Base-by-base conservation (phyloP, 2,329 filamentous ascomycete genomes). In the Immersiporthe knoxdaviesiana region DNA sequence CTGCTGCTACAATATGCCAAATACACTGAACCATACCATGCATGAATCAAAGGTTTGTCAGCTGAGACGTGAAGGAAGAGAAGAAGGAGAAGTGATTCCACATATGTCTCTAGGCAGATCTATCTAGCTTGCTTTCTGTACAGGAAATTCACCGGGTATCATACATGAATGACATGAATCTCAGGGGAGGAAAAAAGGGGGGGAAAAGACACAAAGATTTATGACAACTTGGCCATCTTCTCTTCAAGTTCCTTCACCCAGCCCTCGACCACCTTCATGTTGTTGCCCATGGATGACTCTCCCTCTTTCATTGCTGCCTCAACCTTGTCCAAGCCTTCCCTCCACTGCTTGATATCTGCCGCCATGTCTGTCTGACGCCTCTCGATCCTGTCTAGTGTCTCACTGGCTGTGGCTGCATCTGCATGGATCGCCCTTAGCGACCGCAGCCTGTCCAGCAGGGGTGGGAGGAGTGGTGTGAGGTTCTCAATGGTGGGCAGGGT, bases 231-330 rank as follows among this genome's bases (percentile, higher is more conserved):
- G 70, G 85, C 85, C 78, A 97, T 85, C 79, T 92, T 91, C 52
- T 84, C 87, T 81, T 98, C 95, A 67, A 99, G 81, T 68, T 91
- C 92, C 79, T 92, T 92, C 5, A 98, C 92, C 93, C 94, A 97
- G 54, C 88, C 89, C 73, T 95, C 92, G 71, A 98, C 90, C n/a
- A 92, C 86, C 74, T 91, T 90, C 79, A 94, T 90, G 79, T 99
- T 99, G 64, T 85, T 87, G 73, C 88, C 88, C 83, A 97, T 91
- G 4, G 89, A 86, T 37, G 83, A 83, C 76, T 92, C 90, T 4
- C 91, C 90, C 70, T 91, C 87, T 71, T 84, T 84, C 75, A 98
- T 89, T 35, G 91, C 90, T 67, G 83, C 82, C 68, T 72, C 69
- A 27, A 72, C 70, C 56, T 68, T 68, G 69, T 72, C 73, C 47